These are phyloP conservation scores for Phytopythium boreale DNA, from an alignment of 352 stramenopile species.

Conservation along the genomic window DNA sequence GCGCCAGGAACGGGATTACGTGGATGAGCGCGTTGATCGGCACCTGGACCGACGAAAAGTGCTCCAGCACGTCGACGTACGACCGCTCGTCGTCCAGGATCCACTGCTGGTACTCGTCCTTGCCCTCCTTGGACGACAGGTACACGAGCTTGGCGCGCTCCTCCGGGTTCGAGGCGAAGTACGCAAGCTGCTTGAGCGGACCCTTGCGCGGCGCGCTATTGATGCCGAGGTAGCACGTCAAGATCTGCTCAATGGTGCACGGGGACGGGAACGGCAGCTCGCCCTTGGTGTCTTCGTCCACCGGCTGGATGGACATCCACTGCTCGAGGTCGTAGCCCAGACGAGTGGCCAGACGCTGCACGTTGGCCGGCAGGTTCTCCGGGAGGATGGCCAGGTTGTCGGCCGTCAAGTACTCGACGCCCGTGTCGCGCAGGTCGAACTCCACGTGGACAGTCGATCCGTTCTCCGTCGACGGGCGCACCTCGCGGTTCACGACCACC, in stretches of 20 bases:
- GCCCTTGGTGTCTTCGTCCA: conserved; percentile 40
- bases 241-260: conserved; percentile 89
- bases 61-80: conserved; percentile 89
- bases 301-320: conserved; percentile 77
- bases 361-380: conserved; percentile 77
- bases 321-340: conserved; percentile 91
- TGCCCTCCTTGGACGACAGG: conserved; percentile 85
- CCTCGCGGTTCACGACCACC: conserved; percentile 86
- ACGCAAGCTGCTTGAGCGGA: conserved; percentile 79
- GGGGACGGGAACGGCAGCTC: conserved; percentile 94
- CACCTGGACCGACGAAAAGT: conserved; percentile 64
- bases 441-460: conserved; percentile 91
- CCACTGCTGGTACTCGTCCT: conserved; percentile 93
- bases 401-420: conserved; percentile 89
- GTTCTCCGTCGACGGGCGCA: conserved; percentile 73
- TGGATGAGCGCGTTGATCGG: conserved; percentile 86
- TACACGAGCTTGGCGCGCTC: conserved; percentile 56
- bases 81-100: conserved; percentile 90
- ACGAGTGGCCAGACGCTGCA: conserved; percentile 79
- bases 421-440: conserved; percentile 80
- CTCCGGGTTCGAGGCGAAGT: conserved; percentile 53
- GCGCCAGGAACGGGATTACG: conserved; percentile 91
- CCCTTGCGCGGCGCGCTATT: conserved; percentile 88
- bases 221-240: conserved; percentile 93
- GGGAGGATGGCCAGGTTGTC: conserved; percentile 95